phyloP scores from a whole-genome alignment of 2,329 filamentous ascomycete species.

The Fusarium setosum region DNA sequence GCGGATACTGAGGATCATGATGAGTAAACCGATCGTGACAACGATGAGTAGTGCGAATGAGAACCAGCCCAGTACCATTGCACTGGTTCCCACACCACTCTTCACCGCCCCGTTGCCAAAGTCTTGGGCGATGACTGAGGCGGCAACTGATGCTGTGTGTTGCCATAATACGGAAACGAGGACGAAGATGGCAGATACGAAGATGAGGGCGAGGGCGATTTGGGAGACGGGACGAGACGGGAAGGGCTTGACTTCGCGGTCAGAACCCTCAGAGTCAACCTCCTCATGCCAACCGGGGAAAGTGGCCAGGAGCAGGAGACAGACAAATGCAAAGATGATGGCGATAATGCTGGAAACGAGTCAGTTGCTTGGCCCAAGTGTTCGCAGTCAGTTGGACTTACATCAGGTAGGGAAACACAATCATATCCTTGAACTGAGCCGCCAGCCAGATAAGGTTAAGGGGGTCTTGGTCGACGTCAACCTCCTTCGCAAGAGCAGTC shows the following conservation, averaged over 20 bases:
- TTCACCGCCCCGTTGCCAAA: conserved; percentile 89
- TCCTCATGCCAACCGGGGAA: conserved; percentile 99
- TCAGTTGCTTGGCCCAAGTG: neutral
- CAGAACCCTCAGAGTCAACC: conserved; percentile 81
- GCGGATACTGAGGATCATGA: conserved; percentile 96
- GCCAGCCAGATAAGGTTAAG: conserved; percentile 98
- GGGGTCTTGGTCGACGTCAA: conserved; percentile 92
- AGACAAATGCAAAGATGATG: conserved; percentile 96
- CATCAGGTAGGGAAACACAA: conserved; percentile 98
- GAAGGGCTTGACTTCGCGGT: conserved; percentile 93
- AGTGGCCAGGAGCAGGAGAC: conserved; percentile 92
- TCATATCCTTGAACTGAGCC: conserved; percentile 96
- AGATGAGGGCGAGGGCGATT: conserved; percentile 92
- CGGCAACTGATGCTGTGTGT: conserved; percentile 95
- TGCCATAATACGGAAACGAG: conserved; percentile 87
- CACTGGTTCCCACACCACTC: conserved; percentile 89
- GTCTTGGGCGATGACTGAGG: conserved; percentile 92
- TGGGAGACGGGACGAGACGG: conserved; percentile 93
- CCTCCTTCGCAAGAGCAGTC: conserved; percentile 88
- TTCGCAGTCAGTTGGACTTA: conserved; percentile 58
- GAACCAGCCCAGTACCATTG: conserved; percentile 99
- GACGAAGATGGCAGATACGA: conserved; percentile 76
- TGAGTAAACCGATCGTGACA: conserved; percentile 91
- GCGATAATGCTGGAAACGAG: conserved; percentile 81
- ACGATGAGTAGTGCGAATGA: conserved; percentile 93